Percentiles rank a stretch among this genome's conserved stretches.
phyloP scores from a whole-genome alignment of 176 grass and related monocot species.

The Lolium perenne region DNA sequence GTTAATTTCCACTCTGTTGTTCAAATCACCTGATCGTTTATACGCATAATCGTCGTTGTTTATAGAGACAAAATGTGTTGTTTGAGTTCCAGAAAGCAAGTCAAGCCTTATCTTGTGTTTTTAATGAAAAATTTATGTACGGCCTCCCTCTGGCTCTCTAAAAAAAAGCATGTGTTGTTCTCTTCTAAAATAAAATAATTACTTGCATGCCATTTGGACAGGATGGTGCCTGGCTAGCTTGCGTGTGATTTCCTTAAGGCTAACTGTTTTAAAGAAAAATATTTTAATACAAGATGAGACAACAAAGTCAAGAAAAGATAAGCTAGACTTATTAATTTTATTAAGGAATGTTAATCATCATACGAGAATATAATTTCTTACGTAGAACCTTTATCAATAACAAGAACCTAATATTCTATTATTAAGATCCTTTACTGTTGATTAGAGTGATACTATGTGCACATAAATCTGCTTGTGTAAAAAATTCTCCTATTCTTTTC shows the following conservation, averaged over 20 bases:
- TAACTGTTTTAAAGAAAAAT: background rate
- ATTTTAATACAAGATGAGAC: conserved; percentile 7
- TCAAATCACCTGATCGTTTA: background rate
- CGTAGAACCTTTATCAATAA: conserved; percentile 25
- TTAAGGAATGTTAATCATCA: conserved; percentile 4
- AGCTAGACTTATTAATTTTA: conserved; percentile 23
- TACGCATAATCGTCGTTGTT: too few species aligned
- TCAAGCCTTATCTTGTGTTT: background rate
- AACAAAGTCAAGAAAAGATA: conserved; percentile 22
- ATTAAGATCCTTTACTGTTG: conserved; percentile 17
- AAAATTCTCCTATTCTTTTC: background rate
- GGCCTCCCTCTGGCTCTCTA: background rate
- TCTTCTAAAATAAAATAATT: background rate
- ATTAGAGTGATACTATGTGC: conserved; percentile 28
- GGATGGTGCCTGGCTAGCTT: conserved; percentile 9
- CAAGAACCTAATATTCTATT: conserved; percentile 7
- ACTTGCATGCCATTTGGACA: background rate
- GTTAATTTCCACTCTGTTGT: background rate
- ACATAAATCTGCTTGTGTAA: conserved; percentile 29
- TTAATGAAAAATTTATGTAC: background rate
- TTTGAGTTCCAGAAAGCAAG: background rate
- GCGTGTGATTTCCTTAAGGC: conserved; percentile 9
- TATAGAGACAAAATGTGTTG: too few species aligned
- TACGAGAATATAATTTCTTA: conserved; percentile 15
- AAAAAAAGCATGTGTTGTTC: background rate